phyloP scores from a whole-genome alignment of 257 asterid genomes.

The Capsicum pubescens region DNA sequence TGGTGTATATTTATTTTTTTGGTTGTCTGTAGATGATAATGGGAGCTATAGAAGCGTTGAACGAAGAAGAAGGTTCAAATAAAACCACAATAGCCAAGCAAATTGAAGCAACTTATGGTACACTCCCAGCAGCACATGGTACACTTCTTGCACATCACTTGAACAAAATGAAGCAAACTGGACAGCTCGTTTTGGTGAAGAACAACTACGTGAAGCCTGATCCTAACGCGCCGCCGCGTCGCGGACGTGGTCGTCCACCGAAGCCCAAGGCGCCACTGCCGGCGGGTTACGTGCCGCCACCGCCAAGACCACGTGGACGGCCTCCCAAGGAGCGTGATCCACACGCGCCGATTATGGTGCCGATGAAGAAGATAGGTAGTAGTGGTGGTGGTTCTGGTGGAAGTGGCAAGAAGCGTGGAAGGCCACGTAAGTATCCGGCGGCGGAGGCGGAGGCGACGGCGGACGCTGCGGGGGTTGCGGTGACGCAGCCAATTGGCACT shows the following conservation, averaged over 20 bases:
- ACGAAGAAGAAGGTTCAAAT: slow-evolving; percentile 63
- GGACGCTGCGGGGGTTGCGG: not conserved
- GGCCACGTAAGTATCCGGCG: slow-evolving; percentile 63
- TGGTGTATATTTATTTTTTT: not conserved
- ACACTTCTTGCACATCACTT: slow-evolving; percentile 72
- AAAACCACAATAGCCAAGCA: slow-evolving; percentile 66
- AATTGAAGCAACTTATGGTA: slow-evolving; percentile 65
- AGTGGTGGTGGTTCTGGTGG: slow-evolving; percentile 18
- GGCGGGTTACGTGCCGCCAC: slow-evolving; percentile 33
- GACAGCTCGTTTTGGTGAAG: slow-evolving; percentile 63
- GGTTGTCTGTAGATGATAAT: slow-evolving; percentile 58
- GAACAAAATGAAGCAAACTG: slow-evolving; percentile 64
- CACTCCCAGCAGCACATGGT: slow-evolving; percentile 62
- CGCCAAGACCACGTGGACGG: slow-evolving; percentile 81
- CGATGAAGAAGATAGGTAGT: slow-evolving; percentile 36
- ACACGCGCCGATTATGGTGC: slow-evolving; percentile 44
- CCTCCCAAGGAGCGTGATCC: slow-evolving; percentile 66
- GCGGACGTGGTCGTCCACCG: slow-evolving; percentile 95
- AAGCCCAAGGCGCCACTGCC: slow-evolving; percentile 66
- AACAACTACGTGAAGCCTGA: slow-evolving; percentile 72
- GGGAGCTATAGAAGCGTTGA: slow-evolving; percentile 61
- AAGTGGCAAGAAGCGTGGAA: slow-evolving; percentile 72
- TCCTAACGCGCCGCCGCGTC: slow-evolving; percentile 76
- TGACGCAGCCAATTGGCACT: slow-evolving; percentile 4
- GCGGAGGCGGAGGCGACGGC: not conserved